Evolutionary conservation across 257 asterid species (phyloP), one percentile per base, ranked within the genome.

Genomic region (Anisodus tanguticus): DNA sequence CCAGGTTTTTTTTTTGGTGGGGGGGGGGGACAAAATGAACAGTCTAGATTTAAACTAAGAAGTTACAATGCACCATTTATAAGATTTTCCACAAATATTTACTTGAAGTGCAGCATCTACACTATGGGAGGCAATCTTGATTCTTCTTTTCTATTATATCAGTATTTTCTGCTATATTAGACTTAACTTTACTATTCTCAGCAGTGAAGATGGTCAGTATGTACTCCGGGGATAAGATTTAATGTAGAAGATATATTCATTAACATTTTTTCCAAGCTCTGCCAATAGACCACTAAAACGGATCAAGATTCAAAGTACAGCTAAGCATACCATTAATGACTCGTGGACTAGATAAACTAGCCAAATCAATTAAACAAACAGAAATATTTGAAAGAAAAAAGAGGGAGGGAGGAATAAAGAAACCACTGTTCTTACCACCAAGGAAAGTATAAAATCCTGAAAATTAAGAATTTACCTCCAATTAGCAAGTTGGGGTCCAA

Each of bases 401-500:
- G 31, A 8, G 3, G 31, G 66, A 15, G 2, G 19, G 4, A 16
- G 5, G 67, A n/a, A n/a, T 19, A 4, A 51, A 49, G 81, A 12
- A 74, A 51, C 43, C 8, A 3, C 26, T 51, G 5, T n/a, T 47
- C 13, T 19, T 77, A 77, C 31, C 22, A 53, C 64, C 64, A 77
- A 26, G 0, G 8, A 58, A 53, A 31, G 66, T 53, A 77, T 4
- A 77, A 53, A 53, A 31, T 15, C 10, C 47, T 51, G 22, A 76
- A 64, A 51, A 51, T 49, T 10, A 51, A 76, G 47, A 26, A 41
- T 26, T 26, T 90, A 97, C 99, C 99, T 92, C 92, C 95, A 87
- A 88, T 74, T 79, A 92, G 89, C 88, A 85, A 80, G 86, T 81
- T 89, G 26, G 93, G 93, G 82, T 93, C 96, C 87, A 91, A 68